Evolutionary conservation across 129 eudicot genomes (phyloP).

Genomic region (Pulicaria dysenterica): DNA sequence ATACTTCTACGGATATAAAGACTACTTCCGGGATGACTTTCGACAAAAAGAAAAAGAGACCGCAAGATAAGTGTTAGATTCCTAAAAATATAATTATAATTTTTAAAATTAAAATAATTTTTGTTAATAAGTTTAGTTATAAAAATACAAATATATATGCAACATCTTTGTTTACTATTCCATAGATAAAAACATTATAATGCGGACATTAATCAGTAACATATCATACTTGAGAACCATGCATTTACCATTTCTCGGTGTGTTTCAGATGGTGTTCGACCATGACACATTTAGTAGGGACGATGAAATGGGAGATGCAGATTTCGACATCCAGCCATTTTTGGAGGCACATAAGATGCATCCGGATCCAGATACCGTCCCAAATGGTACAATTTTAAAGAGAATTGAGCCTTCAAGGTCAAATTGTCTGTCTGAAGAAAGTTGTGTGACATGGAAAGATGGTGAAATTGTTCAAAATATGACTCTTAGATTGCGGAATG

Average conservation of each 20-base stretch:
- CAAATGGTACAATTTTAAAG: constrained; percentile 48
- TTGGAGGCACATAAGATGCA: constrained; percentile 39
- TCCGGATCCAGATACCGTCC: constrained; percentile 26
- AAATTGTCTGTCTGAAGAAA: constrained; percentile 56
- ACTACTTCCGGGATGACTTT: too few relatives aligned
- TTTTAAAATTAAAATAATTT: too few relatives aligned
- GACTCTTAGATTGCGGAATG: constrained; percentile 50
- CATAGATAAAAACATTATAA: too few relatives aligned
- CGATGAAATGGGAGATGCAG: constrained; percentile 71
- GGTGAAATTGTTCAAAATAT: constrained; percentile 43
- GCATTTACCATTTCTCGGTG: neutral
- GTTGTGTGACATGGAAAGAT: constrained; percentile 41
- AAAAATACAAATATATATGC: too few relatives aligned
- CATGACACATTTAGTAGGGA: constrained; percentile 59
- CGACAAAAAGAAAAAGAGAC: too few relatives aligned
- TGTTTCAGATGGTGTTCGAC: constrained; percentile 54
- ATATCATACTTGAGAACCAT: neutral
- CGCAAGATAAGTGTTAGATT: too few relatives aligned
- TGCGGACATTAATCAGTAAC: too few relatives aligned
- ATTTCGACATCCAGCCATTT: constrained; percentile 44
- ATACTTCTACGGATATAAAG: too few relatives aligned
- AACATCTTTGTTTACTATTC: too few relatives aligned
- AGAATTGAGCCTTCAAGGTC: constrained; percentile 39
- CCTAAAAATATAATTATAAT: too few relatives aligned
- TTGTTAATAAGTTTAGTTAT: too few relatives aligned